Evolutionary conservation across 73 alveolate genomes (phyloP), one percentile per base, ranked within the genome.

Genomic region (Strombidium stylifer): DNA sequence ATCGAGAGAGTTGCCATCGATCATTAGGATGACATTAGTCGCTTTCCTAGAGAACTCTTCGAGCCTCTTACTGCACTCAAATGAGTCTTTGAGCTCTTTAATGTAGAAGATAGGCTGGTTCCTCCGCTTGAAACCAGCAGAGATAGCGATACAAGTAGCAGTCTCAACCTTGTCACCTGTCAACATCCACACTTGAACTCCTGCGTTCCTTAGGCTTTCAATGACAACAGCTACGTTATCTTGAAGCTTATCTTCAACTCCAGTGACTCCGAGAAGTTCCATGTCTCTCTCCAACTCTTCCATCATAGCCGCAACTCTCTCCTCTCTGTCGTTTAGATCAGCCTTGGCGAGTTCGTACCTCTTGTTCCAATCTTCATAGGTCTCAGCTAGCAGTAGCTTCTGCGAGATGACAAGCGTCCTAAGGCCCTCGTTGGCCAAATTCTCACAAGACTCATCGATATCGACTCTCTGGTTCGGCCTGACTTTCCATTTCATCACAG

Each of bases 121-220:
- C 42, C 56, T 45, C 19, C 49, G 48, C 48, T 82, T 82, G 27
- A 82, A 69, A 0, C 92, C 92, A 14, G 92, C 78, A 31, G 81
- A 72, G 46, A 89, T 86, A 32, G 98, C 98, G 30, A 92, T 92
- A 57, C 98, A 92, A 50, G 91, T 82, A 7, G 98, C 98, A 28
- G 93, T 89, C 70, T 89, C 97, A 15, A 92, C 96, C 69, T 92
- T 92, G 54, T 92, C 98, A 20, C 98, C 98, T 12, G 98, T 92
- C 50, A 92, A 51, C 96, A 92, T 89, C 98, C 98, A 92, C 31
- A 92, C 84, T 49, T 81, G 85, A 20, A 92, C 86, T 20, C 97
- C 97, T 16, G 98, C 98, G 70, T 83, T 85, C 41, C 98, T 65
- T 8, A 92, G 36, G 21, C 81, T 64, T 54, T 92, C 97, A 42